phyloP scores from a whole-genome alignment of 495 filamentous ascomycete species.

The Neurospora discreta region DNA sequence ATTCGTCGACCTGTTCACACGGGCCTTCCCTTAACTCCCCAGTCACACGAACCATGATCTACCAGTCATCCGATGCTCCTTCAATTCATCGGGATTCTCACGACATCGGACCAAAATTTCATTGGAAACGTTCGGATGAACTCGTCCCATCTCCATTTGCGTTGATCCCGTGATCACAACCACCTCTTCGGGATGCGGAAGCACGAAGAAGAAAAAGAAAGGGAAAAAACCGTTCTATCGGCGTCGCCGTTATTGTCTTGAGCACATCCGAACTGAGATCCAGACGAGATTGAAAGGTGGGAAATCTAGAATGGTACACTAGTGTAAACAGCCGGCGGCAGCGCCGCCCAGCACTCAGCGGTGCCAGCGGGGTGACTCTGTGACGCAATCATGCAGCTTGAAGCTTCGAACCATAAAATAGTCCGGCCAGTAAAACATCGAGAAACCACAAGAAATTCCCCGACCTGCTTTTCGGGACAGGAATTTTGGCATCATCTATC shows the following conservation, averaged over 20 bases:
- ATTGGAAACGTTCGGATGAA: background rate
- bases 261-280: background rate
- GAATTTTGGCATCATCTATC: background rate
- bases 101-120: background rate
- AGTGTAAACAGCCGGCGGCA: background rate
- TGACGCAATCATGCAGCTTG: background rate
- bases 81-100: background rate
- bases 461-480: background rate
- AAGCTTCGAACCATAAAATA: background rate
- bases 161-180: background rate
- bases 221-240: background rate
- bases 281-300: background rate
- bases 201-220: too few relatives aligned
- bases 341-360: background rate
- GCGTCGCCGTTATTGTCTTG: background rate
- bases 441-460: background rate
- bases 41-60: background rate
- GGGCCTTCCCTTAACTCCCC: background rate
- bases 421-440: background rate
- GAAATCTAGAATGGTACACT: background rate
- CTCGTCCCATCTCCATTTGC: background rate
- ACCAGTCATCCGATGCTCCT: background rate
- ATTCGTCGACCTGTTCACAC: background rate
- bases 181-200: background rate
- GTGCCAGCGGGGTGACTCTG: background rate